Evolutionary conservation across 768 basidiomycete species (phyloP).

Genomic region (Peribolospora kevripleyi): DNA sequence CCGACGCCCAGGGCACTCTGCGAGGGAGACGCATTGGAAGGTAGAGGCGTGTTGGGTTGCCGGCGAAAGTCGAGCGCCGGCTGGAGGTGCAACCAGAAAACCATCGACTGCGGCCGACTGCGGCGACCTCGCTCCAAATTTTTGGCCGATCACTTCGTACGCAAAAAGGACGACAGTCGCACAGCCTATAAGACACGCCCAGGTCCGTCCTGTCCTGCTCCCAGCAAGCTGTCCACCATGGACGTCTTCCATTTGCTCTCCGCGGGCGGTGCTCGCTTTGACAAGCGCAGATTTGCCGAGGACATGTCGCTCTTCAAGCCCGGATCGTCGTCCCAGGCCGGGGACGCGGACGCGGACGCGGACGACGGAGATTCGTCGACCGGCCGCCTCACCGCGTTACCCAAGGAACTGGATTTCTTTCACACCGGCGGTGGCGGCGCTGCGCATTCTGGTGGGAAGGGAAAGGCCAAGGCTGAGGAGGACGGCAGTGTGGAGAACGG

Average conservation of each 20-base stretch:
- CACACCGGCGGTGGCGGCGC: constrained; percentile 36
- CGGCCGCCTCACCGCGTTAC: too few relatives aligned
- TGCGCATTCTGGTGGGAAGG: constrained; percentile 23
- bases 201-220: too few relatives aligned
- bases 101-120: too few relatives aligned
- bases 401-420: constrained; percentile 70
- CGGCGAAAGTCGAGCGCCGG: not conserved
- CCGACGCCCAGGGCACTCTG: constrained; percentile 51
- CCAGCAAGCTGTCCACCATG: constrained; percentile 23
- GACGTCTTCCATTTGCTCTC: constrained; percentile 78
- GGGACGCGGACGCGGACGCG: constrained; percentile 2
- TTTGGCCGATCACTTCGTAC: too few relatives aligned
- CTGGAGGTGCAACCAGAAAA: too few relatives aligned
- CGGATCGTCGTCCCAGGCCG: not conserved
- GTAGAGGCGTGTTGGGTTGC: not conserved
- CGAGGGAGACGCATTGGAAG: constrained; percentile 26
- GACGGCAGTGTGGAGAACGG: constrained; percentile 8
- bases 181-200: too few relatives aligned
- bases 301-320: constrained; percentile 53
- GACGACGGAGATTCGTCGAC: constrained; percentile 2
- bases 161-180: too few relatives aligned
- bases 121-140: too few relatives aligned
- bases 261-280: constrained; percentile 55
- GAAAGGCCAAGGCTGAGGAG: constrained; percentile 18
- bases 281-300: constrained; percentile 44